Evolutionary conservation across 73 alveolate species (phyloP), one percentile per base, ranked within the genome.

Genomic region (Tetrahymena malaccensis): DNA sequence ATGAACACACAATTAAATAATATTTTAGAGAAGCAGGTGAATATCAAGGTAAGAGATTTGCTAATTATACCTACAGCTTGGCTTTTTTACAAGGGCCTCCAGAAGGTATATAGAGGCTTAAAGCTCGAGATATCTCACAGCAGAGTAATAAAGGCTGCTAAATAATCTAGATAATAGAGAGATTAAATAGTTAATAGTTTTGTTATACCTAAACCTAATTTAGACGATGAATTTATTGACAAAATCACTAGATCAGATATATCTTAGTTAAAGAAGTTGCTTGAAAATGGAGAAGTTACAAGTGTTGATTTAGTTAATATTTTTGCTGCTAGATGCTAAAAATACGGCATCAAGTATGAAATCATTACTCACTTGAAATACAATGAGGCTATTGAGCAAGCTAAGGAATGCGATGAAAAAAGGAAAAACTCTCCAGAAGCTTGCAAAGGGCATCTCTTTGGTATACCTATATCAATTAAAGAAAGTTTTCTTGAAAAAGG

Each of bases 401-500:
- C 97, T 10, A 55, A 35, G 85, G 58, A 27, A 0, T 89, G 94
- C 38, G 97, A 95, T 89, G n/a, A 85, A 55, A 34, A 37, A 10
- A 95, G 93, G 1, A 34, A 89, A 35, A 5, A 19, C 25, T 58
- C 85, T 89, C 85, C 58, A 22, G 27, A 43, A 11, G 43, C 55
- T 34, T 84, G 94, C 84, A 31, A 95, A 34, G 70, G 84, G 21
- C 27, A 43, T 16, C 50, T 96, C 0, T 93, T 93, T 85, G 99
- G 99, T 9, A 96, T 98, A 40, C 99, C 99, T 5, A 43, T 98
- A 0, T 97, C 98, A 34, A 85, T 98, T 8, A 98, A 98, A 94
- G 99, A 98, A 38, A 84, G 94, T 16, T 83, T 97, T 17, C 44
- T 55, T 17, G 83, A 83, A 50, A 94, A 95, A 94, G 98, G 98